Evolutionary conservation across 2,329 filamentous ascomycete genomes (phyloP), one percentile per base, ranked within the genome.

Genomic region (Cryphonectria japonica): DNA sequence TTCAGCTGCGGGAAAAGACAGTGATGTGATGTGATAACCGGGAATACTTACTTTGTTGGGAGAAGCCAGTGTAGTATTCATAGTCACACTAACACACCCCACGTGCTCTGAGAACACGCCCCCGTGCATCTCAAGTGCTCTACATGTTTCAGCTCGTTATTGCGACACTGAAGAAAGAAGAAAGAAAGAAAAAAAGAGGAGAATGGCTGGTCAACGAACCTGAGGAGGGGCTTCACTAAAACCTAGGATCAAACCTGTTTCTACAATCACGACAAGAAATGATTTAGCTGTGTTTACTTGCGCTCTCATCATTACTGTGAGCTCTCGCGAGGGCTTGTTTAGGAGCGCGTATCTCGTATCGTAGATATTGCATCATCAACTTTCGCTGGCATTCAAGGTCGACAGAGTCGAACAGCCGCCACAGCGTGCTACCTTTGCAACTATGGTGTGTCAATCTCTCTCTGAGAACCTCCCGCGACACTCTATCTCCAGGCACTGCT

Each of bases 171-270:
- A 32, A 19, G 43, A 9, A 39, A 50, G 22, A 22, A 60, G 37
- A 37, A 61, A 50, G 22, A 22, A 60, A 39, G n/a, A 50, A 50
- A 22, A 60, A 61, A 37, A 61, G 59, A 61, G 59, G 59, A 61
- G 59, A 19, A 19, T 16, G n/a, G n/a, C n/a, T 13, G 22, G 19
- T 13, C 13, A 46, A 46, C 50, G 16, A 13, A 29, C 9, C 13
- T 57, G 19, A 50, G 41, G 13, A 43, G 34, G 34, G 34, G 41
- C 41, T 16, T 43, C 14, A 2, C 16, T 43, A 6, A 16, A 16
- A 16, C 41, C 41, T 16, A 4, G 41, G 16, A 26, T 57, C n/a
- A 5, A 57, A 57, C 26, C 8, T 6, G 3, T 57, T 57, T 26
- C 52, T 57, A 57, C 37, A 11, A 9, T 14, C 11, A 34, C 3